These are phyloP conservation scores for Bruguiera sexangula DNA, from an alignment of 345 rosid species.

Conservation along the genomic window DNA sequence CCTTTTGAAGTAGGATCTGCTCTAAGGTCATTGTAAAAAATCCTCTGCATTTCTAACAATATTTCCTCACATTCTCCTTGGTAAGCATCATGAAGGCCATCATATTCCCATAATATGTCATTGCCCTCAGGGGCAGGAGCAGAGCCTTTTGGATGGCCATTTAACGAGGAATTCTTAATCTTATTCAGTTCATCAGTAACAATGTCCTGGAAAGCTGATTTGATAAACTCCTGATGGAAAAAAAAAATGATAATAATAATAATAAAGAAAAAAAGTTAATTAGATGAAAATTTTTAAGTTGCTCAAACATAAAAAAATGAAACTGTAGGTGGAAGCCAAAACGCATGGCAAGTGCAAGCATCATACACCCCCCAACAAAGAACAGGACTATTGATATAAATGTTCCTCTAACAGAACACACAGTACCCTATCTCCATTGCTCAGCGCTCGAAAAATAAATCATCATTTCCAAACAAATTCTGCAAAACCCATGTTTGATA, in stretches of 20 bases:
- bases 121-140: conserved; percentile 14
- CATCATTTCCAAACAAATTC: not conserved
- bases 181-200: conserved; percentile 68
- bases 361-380: too few species aligned
- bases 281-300: not conserved
- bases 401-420: too few species aligned
- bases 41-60: conserved; percentile 79
- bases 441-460: not conserved
- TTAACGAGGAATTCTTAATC: conserved; percentile 41
- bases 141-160: conserved; percentile 18
- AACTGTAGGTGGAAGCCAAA: too few species aligned
- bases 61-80: conserved; percentile 81
- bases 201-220: conserved; percentile 60
- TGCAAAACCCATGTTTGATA: not conserved
- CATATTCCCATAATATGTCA: conserved; percentile 84
- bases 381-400: too few species aligned
- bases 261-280: not conserved
- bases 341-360: too few species aligned
- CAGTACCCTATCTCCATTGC: too few species aligned
- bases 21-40: conserved; percentile 71
- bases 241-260: not conserved
- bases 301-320: too few species aligned
- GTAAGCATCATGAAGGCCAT: conserved; percentile 58
- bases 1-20: conserved; percentile 38
- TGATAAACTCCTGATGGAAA: conserved; percentile 48